Evolutionary conservation across 352 stramenopile genomes (phyloP), one percentile per base, ranked within the genome.

Genomic region (Phytopythium helicoides): DNA sequence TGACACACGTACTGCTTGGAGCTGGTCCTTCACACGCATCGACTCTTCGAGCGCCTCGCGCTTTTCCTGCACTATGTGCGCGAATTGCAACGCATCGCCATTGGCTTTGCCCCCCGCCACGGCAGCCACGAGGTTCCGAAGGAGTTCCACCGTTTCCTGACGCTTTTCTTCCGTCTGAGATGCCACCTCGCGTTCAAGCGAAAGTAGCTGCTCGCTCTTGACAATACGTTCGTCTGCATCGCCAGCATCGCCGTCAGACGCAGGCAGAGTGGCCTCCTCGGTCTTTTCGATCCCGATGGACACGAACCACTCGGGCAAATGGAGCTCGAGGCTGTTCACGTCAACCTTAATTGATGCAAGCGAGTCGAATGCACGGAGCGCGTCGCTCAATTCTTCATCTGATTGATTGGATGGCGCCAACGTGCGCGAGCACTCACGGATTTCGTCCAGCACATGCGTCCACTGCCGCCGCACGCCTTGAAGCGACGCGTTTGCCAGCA

Each of bases 261-360:
- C 31, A 9, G 41, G 47, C 47, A 34, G 21, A 22, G 15, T 10
- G 26, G 47, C 28, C 21, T 23, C 48, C 23, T 78, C 64, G 28
- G 28, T 33, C 46, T 60, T 62, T 26, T 87, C 76, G 31, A 71
- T 78, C 5, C 56, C 76, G 41, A 91, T 72, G 26, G 69, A 68
- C 22, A 86, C 40, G 49, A 89, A 92, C 81, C 81, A 92, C 61
- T 92, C 77, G 12, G 81, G 81, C 3, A 92, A 52, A 42, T 66
- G 61, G 19, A 92, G 39, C 12, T 56, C 70, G 1, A 92, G 57
- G n/a, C 70, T 76, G 3, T 73, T 65, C 7, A 60, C 39, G 8
- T 60, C 67, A 19, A 86, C 56, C 15, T 66, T 64, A 31, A 76
- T 40, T 25, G 74, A 52, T n/a, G 70, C 81, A 23, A 89, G 71